phyloP scores from a whole-genome alignment of 495 filamentous ascomycete genomes.

The Neurospora tetrasperma region DNA sequence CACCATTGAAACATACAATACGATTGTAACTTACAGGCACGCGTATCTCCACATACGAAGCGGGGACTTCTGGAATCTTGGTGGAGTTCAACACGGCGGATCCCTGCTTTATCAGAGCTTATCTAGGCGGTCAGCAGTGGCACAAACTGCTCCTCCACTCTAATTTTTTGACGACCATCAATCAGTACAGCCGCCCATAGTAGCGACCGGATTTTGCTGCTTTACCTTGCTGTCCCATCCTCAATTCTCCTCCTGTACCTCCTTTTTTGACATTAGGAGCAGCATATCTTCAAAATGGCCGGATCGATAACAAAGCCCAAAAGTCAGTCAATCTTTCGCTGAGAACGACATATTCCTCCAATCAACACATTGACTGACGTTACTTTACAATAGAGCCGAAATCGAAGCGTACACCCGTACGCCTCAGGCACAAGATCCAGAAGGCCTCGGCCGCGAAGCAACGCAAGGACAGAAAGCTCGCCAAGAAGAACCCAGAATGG shows the following conservation, averaged over 20 bases:
- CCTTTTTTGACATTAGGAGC: neutral
- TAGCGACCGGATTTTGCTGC: neutral
- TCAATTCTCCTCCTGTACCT: neutral
- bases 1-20: neutral
- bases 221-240: neutral
- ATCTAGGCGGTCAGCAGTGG: conserved; percentile 30
- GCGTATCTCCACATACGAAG: neutral
- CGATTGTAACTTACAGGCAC: neutral
- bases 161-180: conserved; percentile 19
- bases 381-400: conserved; percentile 56
- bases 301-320: conserved; percentile 43
- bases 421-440: conserved; percentile 89
- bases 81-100: conserved; percentile 5
- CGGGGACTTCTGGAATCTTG: conserved; percentile 6
- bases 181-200: neutral
- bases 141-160: conserved; percentile 24
- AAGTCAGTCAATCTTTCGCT: conserved; percentile 26
- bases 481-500: conserved; percentile 96
- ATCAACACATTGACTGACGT: neutral
- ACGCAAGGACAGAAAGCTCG: conserved; percentile 74
- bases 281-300: conserved; percentile 25
- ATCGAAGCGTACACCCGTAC: conserved; percentile 84
- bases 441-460: conserved; percentile 88
- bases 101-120: conserved; percentile 17
- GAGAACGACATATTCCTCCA: neutral